Evolutionary conservation across 2,329 filamentous ascomycete species (phyloP), one percentile per base, ranked within the genome.

Genomic region (Diatrype stigma): DNA sequence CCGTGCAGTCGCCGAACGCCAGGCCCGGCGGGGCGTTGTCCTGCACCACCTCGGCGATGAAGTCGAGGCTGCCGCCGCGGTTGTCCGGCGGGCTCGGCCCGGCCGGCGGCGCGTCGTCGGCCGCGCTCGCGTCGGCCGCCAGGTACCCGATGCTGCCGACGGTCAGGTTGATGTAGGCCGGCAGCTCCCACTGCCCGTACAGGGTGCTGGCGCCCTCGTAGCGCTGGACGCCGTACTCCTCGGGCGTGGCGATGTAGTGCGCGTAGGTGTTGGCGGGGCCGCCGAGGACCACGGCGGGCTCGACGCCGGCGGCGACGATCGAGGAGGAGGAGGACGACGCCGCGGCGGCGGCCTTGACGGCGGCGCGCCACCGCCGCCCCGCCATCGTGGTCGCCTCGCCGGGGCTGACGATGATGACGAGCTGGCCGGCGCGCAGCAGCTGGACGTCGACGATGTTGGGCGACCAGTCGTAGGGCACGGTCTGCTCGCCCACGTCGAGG

Each of bases 151-250:
- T 80, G 66, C 87, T 83, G 34, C 76, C 78, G n/a, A 91, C 75
- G 0, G 90, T 92, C 42, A 93, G 76, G 67, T 95, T 92, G 72
- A 96, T 89, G 72, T 94, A 94, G 1, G 91, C 93, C 34, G 87
- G 82, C 11, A 96, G 79, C 1, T 90, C 89, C 67, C 91, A 84
- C 2, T 81, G 87, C 0, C 93, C 93, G 66, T 89, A 94, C 2
- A 97, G 81, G 0, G 93, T 97, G 6, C 88, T 93, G 0, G 90
- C 93, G n/a, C 92, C 93, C 72, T 97, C 93, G 70, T 96, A 96
- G 10, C 93, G 86, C 71, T 96, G 93, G 44, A 94, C 76, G 12
- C 73, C 72, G 67, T 94, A 95, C 68, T 96, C 89, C 67, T 95
- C 89, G 26, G 84, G 80, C 0, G 90, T 93, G 1, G 85, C 70